phyloP scores from a whole-genome alignment of 805 yeast species.

The Yamadazyma endophytica region DNA sequence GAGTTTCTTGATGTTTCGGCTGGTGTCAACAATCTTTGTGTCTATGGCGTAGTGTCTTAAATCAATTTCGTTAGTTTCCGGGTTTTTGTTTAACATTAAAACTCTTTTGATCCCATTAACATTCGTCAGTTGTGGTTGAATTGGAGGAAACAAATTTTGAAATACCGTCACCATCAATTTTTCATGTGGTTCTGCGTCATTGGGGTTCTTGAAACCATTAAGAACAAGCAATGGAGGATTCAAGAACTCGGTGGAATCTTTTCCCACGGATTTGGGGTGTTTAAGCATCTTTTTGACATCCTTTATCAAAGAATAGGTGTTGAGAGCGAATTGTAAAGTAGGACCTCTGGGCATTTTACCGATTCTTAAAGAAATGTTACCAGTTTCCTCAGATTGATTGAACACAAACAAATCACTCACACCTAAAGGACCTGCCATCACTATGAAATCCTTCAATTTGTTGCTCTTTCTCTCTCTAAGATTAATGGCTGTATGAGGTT shows the following conservation, averaged over 20 bases:
- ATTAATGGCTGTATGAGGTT: constrained; percentile 92
- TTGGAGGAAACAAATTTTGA: constrained; percentile 94
- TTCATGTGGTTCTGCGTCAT: constrained; percentile 64
- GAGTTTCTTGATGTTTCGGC: constrained; percentile 67
- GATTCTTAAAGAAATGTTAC: constrained; percentile 76
- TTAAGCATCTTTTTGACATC: constrained; percentile 70
- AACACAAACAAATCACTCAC: constrained; percentile 86
- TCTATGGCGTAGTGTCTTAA: constrained; percentile 87
- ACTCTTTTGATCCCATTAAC: constrained; percentile 79
- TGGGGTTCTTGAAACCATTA: constrained; percentile 80
- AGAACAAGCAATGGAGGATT: constrained; percentile 88
- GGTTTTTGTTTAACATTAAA: constrained; percentile 71
- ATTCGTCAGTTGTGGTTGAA: constrained; percentile 77
- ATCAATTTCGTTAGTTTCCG: constrained; percentile 69
- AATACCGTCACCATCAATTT: constrained; percentile 82
- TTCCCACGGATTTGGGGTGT: constrained; percentile 74
- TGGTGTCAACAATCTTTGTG: constrained; percentile 78
- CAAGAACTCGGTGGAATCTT: constrained; percentile 57
- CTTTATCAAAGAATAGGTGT: constrained; percentile 72
- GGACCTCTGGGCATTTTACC: constrained; percentile 95
- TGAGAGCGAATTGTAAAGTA: constrained; percentile 76
- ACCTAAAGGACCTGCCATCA: constrained; percentile 97
- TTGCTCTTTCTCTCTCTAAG: constrained; percentile 83
- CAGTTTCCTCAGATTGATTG: constrained; percentile 73
- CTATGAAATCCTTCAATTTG: constrained; percentile 86